Base-by-base conservation (phyloP, 805 yeast species). In the Gaillardinia entomophila region DNA sequence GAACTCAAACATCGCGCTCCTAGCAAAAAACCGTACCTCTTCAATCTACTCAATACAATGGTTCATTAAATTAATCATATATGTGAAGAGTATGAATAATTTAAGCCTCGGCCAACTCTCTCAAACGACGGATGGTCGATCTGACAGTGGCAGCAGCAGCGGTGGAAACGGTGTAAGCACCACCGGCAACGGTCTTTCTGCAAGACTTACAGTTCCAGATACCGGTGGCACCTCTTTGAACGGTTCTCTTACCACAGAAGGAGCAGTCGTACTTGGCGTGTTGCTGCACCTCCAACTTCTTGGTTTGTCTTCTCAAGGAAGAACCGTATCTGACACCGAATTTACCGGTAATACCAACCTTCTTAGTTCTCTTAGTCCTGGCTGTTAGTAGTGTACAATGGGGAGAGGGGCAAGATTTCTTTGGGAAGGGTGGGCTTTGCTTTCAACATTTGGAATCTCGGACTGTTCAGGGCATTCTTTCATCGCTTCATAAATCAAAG, bases 301-400 rank as follows among this genome's bases (percentile, higher is more conserved):
- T 89, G 80, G 95, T 85, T 76, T 88, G 97, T 77, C 97, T 87
- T 84, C 99, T 90, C 73, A 92, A 79, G 51, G 99, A 94, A 62
- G 98, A 90, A 89, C 99, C 96, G 80, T 92, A 92, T 82, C 99
- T 89, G 77, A 92, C 97, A 87, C 99, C 99, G 82, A 87, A 92
- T 80, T 94, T 94, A 82, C 99, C 99, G 72, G 99, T 92, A 81
- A 92, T 92, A 75, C 99, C 99, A 71, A 92, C 99, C 87, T 92
- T 92, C 95, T 92, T 92, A 60, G 99, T 92, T 85, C 99, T 90
- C 78, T 94, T 92, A 75, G 98, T 85, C 99, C 96, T 87, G 59
- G 48, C 26, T 38, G 75, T 71, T 70, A 70, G 75, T 69, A 68
- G 32, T 19, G 15, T 15, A 28, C 18, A 26, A 26, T n/a, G 17